Conservation (phyloP, 441 rosid species). For the Populus hybrid region DNA sequence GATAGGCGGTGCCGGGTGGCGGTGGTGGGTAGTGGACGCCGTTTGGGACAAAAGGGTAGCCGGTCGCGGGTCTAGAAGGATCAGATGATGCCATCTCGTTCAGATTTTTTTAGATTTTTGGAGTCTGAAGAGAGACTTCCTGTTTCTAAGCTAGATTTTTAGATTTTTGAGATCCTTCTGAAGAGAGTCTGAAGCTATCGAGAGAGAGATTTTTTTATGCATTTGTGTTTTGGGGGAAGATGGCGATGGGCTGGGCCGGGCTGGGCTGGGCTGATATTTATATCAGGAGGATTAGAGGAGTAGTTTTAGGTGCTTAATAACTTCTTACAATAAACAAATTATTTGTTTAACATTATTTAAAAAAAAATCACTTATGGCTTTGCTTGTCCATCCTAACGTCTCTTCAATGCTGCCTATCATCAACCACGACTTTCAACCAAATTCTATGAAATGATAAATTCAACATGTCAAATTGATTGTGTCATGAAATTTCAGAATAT, state of each 20-base stretch:
- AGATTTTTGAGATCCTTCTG: no score
- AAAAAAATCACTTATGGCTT: no score
- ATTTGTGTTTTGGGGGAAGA: neutral
- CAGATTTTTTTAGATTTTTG: neutral
- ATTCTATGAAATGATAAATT: no score
- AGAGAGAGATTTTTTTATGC: neutral
- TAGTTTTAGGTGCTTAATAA: no score
- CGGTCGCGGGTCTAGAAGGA: constrained; percentile 53
- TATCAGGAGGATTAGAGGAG: neutral
- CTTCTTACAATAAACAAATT: no score
- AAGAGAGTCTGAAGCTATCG: no score
- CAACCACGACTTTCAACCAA: no score
- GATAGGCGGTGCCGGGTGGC: constrained; percentile 43
- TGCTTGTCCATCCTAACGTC: no score
- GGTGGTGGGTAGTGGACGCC: constrained; percentile 39
- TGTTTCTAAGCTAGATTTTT: neutral
- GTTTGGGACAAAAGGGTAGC: constrained; percentile 45
- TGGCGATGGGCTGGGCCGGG: neutral
- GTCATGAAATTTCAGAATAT: no score
- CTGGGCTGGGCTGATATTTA: neutral
- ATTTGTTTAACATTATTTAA: no score
- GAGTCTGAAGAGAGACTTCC: neutral
- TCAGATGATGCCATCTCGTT: constrained; percentile 34
- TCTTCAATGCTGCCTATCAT: no score
- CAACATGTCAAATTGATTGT: no score